Evolutionary conservation across 2,329 filamentous ascomycete species (phyloP).

Genomic region (Colletotrichum sidae): DNA sequence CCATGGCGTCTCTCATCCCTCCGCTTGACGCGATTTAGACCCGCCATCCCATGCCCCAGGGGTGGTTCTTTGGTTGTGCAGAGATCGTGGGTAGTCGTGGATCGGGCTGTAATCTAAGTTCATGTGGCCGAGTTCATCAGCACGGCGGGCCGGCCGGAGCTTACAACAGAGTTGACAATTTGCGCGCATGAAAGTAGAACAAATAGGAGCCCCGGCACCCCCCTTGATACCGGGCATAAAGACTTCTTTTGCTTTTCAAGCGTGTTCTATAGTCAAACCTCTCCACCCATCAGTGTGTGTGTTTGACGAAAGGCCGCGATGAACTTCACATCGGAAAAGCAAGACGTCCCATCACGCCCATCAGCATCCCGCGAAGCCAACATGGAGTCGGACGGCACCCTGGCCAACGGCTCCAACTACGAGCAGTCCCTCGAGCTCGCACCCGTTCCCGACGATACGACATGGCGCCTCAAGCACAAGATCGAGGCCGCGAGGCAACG

Average conservation of each 20-base stretch:
- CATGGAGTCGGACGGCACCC: constrained; percentile 37
- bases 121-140: constrained; percentile 18
- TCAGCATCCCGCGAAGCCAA: constrained; percentile 15
- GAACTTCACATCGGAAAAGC: constrained; percentile 16
- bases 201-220: constrained; percentile 10
- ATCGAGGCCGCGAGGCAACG: constrained; percentile 56
- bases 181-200: background rate
- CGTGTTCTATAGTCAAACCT: background rate
- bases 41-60: constrained; percentile 2
- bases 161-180: background rate
- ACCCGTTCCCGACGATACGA: constrained; percentile 40
- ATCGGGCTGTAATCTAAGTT: constrained; percentile 11
- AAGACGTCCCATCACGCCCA: constrained; percentile 5
- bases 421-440: constrained; percentile 31
- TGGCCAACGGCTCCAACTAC: constrained; percentile 28
- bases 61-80: constrained; percentile 2
- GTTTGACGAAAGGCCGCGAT: constrained; percentile 1
- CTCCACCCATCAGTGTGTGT: background rate
- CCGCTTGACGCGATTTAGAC: constrained; percentile 10
- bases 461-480: constrained; percentile 61
- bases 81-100: constrained; percentile 18
- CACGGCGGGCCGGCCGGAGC: constrained; percentile 6
- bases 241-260: background rate
- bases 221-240: background rate
- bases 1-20: background rate